These are phyloP conservation scores for Penicillium sp. DNA, from an alignment of 2,329 filamentous ascomycete genomes.

Conservation along the genomic window DNA sequence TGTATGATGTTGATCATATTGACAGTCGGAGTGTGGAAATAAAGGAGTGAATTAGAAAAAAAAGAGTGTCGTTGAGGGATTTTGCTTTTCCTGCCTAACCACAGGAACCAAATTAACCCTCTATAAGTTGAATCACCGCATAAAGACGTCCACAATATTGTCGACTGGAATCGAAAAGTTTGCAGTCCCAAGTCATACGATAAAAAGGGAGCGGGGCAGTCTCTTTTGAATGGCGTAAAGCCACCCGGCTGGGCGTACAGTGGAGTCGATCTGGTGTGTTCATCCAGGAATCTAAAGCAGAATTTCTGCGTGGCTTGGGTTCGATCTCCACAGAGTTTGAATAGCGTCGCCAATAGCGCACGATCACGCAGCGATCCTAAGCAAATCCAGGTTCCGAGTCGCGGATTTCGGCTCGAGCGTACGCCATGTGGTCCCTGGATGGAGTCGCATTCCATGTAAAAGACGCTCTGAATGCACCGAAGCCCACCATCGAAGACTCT, in stretches of 20 bases:
- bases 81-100: not conserved
- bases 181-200: not conserved
- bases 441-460: not conserved
- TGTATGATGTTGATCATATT: constrained; percentile 4
- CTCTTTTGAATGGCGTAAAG: constrained; percentile 10
- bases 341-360: constrained; percentile 22
- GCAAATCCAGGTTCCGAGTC: not conserved
- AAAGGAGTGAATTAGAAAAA: not conserved
- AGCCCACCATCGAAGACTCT: constrained; percentile 10
- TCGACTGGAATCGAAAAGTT: not conserved
- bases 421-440: constrained; percentile 13
- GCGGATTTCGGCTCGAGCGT: not conserved
- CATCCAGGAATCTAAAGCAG: constrained; percentile 7
- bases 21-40: not conserved
- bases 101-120: not conserved
- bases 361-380: constrained; percentile 8
- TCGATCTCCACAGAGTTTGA: constrained; percentile 4
- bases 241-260: not conserved
- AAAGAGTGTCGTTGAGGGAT: not conserved
- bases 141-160: not conserved
- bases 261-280: constrained; percentile 9
- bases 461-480: constrained; percentile 3
- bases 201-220: constrained; percentile 5
- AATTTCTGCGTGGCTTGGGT: not conserved
- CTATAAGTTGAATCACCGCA: not conserved